Base-by-base conservation (phyloP, 1,284 basidiomycete species). In the Coniferiporia sulphurascens region DNA sequence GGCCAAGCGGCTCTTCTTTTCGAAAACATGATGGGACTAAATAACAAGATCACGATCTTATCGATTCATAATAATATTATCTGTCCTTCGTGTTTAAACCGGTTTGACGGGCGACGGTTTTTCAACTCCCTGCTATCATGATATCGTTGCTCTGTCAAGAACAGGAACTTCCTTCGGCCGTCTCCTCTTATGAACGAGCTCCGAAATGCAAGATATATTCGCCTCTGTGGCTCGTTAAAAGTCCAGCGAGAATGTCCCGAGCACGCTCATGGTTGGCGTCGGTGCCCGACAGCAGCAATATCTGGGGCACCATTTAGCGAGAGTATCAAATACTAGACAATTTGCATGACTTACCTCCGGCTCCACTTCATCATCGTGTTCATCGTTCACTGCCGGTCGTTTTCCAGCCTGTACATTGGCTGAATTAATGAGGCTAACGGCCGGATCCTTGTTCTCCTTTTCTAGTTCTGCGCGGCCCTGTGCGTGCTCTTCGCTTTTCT, bases 191-290 rank as follows among this genome's bases (percentile, higher is more conserved):
- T 27, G 27, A 27, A 2, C 27, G 27, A 27, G 27, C 27, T 60
- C 89, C 89, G 71, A 91, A 78, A 65, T 85, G 80, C 62, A 91
- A 74, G 41, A 91, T 74, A 68, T 85, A 85, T 70, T 91, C 89
- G 21, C 89, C 89, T 58, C 78, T 76, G 59, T 78, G 75, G 56
- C 77, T 79, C 5, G 86, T 90, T 56, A 91, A 72, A 43, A 89
- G 72, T 17, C 77, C 76, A n/a, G 89, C 83, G 52, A 91, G 66
- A 48, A 80, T 70, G 67, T 87, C 84, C 52, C 83, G 81, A 19
- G 85, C 87, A 48, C 68, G 66, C 44, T 86, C 81, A 62, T 78
- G 72, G 57, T 83, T 74, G 21, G 70, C 66, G 8, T 73, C 67
- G 36, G 70, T 67, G 27, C 73, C 70, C 2, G 81, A 80, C n/a